These are phyloP conservation scores for Metarhizium anisopliae DNA, from an alignment of 2,329 filamentous ascomycete genomes.

Conservation along the genomic window DNA sequence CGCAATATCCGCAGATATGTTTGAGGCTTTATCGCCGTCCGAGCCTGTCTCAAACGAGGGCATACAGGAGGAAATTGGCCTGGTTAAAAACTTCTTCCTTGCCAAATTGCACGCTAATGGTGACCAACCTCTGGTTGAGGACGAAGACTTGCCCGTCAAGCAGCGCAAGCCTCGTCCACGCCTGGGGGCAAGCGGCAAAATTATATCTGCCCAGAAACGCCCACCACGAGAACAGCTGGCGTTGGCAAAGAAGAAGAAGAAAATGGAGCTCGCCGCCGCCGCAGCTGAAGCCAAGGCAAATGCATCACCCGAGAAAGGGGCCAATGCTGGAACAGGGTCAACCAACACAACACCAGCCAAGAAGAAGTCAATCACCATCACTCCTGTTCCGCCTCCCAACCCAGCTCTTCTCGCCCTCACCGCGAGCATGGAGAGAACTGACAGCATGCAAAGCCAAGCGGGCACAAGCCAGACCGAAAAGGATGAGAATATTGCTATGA, in stretches of 20 bases:
- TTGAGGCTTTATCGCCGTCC: conserved; percentile 59
- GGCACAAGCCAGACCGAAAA: conserved; percentile 58
- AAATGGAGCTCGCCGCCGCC: conserved; percentile 49
- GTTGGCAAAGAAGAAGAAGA: conserved; percentile 81
- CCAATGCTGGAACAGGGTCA: conserved; percentile 13
- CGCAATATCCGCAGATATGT: conserved; percentile 49
- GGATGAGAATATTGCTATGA: conserved; percentile 64
- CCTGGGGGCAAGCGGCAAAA: conserved; percentile 68
- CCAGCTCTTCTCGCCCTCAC: conserved; percentile 30
- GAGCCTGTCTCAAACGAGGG: conserved; percentile 73
- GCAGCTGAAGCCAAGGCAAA: conserved; percentile 39
- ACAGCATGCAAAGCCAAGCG: conserved; percentile 49
- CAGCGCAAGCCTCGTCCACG: conserved; percentile 68
- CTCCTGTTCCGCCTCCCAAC: conserved; percentile 28
- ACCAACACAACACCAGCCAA: conserved; percentile 38
- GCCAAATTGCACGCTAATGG: conserved; percentile 78
- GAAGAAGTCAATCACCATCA: conserved; percentile 37
- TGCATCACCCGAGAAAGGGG: conserved; percentile 23
- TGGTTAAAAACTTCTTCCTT: conserved; percentile 87
- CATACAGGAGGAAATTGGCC: conserved; percentile 70
- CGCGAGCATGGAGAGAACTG: conserved; percentile 48
- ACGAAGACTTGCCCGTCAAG: conserved; percentile 89
- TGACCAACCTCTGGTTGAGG: conserved; percentile 76
- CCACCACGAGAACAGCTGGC: conserved; percentile 75
- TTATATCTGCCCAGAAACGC: conserved; percentile 73